A percentile compares a stretch with the other conserved stretches of the same genome.
These are phyloP conservation scores for Lasiodiplodia sp. DNA, from an alignment of 2,329 filamentous ascomycete genomes.

Conservation along the genomic window DNA sequence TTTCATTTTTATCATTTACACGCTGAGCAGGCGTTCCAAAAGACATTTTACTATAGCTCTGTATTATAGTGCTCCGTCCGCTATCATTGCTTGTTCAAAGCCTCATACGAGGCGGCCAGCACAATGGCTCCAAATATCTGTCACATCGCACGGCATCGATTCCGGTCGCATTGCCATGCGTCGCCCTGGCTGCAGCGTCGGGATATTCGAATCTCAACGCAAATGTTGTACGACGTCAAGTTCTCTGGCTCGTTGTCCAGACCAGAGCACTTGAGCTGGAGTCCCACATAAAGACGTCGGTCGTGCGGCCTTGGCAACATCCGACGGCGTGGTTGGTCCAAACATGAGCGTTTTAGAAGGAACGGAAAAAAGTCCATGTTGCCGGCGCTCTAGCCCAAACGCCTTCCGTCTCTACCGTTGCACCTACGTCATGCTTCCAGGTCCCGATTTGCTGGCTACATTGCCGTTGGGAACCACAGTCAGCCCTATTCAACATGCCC, in stretches of 20 bases:
- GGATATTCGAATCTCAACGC: conserved; percentile 3
- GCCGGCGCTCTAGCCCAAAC: conserved; percentile 22
- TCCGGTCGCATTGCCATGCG: conserved; percentile 2
- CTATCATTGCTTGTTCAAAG: neutral
- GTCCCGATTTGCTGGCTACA: neutral
- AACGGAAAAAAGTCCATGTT: conserved; percentile 3
- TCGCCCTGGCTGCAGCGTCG: neutral
- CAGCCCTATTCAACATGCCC: conserved; percentile 4
- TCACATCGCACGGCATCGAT: neutral
- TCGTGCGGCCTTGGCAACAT: conserved; percentile 2
- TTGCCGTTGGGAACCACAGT: neutral
- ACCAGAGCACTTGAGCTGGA: no score
- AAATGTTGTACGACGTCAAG: neutral
- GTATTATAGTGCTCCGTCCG: no score
- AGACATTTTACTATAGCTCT: neutral
- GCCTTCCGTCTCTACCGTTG: conserved; percentile 16
- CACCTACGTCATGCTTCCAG: conserved; percentile 3
- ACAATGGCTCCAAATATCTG: neutral
- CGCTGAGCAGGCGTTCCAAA: neutral
- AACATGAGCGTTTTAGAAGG: conserved; percentile 23
- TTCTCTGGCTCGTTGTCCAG: neutral
- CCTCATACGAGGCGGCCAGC: neutral
- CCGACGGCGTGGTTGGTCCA: conserved; percentile 2
- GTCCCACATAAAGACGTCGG: neutral
- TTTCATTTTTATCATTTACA: neutral